Evolutionary conservation across 192 early-diverging fungal genomes (phyloP), one percentile per base, ranked within the genome.

Genomic region (Geosiphon pyriformis): DNA sequence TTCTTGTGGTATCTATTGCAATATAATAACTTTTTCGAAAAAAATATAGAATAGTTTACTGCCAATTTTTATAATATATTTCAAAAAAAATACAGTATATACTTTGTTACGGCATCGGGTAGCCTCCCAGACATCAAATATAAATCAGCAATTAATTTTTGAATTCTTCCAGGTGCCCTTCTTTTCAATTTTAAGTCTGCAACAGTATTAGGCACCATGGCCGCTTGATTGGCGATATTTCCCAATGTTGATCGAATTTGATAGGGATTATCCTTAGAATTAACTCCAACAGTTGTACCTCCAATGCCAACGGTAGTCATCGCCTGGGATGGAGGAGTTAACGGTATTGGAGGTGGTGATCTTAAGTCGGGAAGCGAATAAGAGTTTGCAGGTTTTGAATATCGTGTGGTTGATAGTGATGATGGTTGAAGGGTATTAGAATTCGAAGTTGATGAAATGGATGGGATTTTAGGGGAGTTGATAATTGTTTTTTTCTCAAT

Each of bases 141-240:
- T 54, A 92, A 65, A 73, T 92, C 91, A 4, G 80, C 87, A 8
- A 89, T 71, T 18, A 92, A 66, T 60, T 92, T 92, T 50, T 89
- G 79, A n/a, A 82, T 82, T 62, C 91, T 62, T 0, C 83, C 84
- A 22, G 85, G 87, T 2, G 91, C 85, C 20, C 90, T 70, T 67
- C 83, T 85, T 53, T 83, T 80, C 25, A 74, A 60, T 57, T 73
- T 78, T 53, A 69, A 70, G 18, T 78, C 76, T 18, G 73, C 66
- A 6, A 77, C 64, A 18, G 69, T 70, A 27, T 54, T 65, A 35
- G 76, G 50, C 37, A 72, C 65, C 1, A 69, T 71, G 20, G 65
- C 47, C 12, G 62, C 47, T 23, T 50, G 62, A 53, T 11, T 53
- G 4, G 62, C 51, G 31, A 67, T 29, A 57, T 27, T 67, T 6